A percentile compares a stretch with the other conserved stretches of the same genome.
phyloP scores from a whole-genome alignment of 1,139 yeast species.

The Candida buenavistaensis region DNA sequence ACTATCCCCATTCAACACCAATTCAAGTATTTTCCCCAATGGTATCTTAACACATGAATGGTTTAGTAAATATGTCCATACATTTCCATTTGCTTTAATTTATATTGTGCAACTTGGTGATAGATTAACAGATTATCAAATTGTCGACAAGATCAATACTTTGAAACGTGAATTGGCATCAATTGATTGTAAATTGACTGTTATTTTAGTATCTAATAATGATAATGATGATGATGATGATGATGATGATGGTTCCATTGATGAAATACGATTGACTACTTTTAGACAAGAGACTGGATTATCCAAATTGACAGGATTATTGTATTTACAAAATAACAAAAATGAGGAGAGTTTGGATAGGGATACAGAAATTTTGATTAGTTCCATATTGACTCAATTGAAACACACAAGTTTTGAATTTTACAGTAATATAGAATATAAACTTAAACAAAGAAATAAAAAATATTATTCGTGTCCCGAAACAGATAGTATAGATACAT shows the following conservation, averaged over 20 bases:
- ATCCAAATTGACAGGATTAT: slow-evolving; percentile 31
- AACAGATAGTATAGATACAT: slow-evolving; percentile 24
- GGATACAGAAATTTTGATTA: slow-evolving; percentile 31
- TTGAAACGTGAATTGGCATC: slow-evolving; percentile 19
- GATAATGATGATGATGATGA: not conserved
- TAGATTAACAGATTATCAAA: slow-evolving; percentile 17
- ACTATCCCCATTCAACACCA: slow-evolving; percentile 38
- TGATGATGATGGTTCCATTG: slow-evolving; percentile 18
- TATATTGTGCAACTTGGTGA: slow-evolving; percentile 21
- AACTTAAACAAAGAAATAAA: slow-evolving; percentile 34
- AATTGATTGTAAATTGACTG: slow-evolving; percentile 27
- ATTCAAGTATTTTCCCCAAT: slow-evolving; percentile 43
- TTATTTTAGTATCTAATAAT: slow-evolving; percentile 24
- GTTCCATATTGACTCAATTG: slow-evolving; percentile 31
- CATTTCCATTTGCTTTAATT: slow-evolving; percentile 38
- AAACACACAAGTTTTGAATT: slow-evolving; percentile 34
- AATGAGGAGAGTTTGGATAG: slow-evolving; percentile 17
- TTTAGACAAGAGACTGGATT: slow-evolving; percentile 32
- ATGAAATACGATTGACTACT: slow-evolving; percentile 20
- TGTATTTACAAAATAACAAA: slow-evolving; percentile 20
- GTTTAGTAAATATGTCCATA: slow-evolving; percentile 35
- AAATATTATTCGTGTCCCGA: slow-evolving; percentile 42
- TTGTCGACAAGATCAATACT: slow-evolving; percentile 15
- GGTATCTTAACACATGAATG: slow-evolving; percentile 39
- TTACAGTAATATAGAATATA: slow-evolving; percentile 32